phyloP scores from a whole-genome alignment of 2,329 filamentous ascomycete species.

The Tolypocladium ophioglossoides region DNA sequence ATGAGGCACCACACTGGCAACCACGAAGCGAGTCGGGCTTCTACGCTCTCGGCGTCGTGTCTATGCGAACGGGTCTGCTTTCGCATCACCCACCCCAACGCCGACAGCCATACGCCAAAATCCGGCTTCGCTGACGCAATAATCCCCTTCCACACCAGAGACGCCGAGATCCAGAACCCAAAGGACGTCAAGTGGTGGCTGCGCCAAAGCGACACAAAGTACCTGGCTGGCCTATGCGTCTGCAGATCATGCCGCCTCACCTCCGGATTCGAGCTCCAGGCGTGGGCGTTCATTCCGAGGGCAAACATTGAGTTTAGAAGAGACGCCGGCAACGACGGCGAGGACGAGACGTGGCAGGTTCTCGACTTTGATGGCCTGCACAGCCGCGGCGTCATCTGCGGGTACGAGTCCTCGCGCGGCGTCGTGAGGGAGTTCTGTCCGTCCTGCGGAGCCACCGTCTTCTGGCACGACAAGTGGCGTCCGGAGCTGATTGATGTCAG shows the following conservation, averaged over 20 bases:
- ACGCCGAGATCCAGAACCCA: slow-evolving; percentile 27
- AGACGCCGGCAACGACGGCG: not conserved
- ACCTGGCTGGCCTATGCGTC: slow-evolving; percentile 48
- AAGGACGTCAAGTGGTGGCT: slow-evolving; percentile 50
- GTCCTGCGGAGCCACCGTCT: slow-evolving; percentile 52
- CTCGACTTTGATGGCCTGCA: slow-evolving; percentile 26
- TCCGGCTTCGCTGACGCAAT: slow-evolving; percentile 44
- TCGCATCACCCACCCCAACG: slow-evolving; percentile 43
- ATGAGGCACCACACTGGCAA: not conserved
- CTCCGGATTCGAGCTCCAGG: slow-evolving; percentile 52
- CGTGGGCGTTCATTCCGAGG: slow-evolving; percentile 56
- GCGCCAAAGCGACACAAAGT: slow-evolving; percentile 34
- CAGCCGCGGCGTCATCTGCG: slow-evolving; percentile 31
- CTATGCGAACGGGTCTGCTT: slow-evolving; percentile 36
- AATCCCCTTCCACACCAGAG: slow-evolving; percentile 31
- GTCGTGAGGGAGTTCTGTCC: slow-evolving; percentile 52
- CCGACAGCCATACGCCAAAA: slow-evolving; percentile 28
- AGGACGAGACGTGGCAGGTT: not conserved
- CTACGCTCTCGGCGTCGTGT: slow-evolving; percentile 16
- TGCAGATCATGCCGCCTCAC: slow-evolving; percentile 52
- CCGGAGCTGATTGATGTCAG: slow-evolving; percentile 53
- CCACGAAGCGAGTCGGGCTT: not conserved
- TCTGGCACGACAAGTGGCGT: slow-evolving; percentile 46
- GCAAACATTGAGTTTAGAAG: slow-evolving; percentile 40
- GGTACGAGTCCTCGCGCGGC: slow-evolving; percentile 41